Base-by-base conservation (phyloP, 169 alveolate genomes). In the Plasmodium relictum region DNA sequence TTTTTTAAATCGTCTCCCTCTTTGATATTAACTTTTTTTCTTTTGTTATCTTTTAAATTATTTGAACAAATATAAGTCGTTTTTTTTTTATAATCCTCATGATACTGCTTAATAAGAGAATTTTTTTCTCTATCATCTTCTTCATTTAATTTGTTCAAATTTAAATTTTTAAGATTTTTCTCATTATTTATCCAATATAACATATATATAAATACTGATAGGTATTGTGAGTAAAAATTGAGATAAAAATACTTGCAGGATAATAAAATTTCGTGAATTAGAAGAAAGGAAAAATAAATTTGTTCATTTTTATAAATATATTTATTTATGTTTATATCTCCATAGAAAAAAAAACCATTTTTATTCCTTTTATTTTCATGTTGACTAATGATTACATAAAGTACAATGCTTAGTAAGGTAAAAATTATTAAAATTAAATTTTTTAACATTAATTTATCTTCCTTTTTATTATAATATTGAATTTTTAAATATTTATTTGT, bases 281-380 rank as follows among this genome's bases (percentile, higher is more conserved):
- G 45, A 24, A 76, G 50, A 52, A 76, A 76, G 4, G 88, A n/a
- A 63, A 76, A 76, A 44, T 76, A 76, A 10, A 76, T 63, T 18
- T 76, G 88, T 54, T 76, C 88, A 24, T 56, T 62, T 76, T 63
- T 76, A 68, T 62, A 76, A 45, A 76, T 68, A 62, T 76, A 76
- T 52, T 76, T 76, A 8, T 50, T 62, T 37, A 76, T 66, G 50
- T 76, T 62, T 18, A 76, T 42, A 63, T 24, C 26, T 9, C 88
- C 76, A 14, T 76, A 76, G 18, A 76, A 62, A 63, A 76, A 52
- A 14, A 9, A 42, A 6, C 74, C 88, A 44, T 18, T 26, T 41
- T 8, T 62, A 50, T 63, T 63, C 54, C 54, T 76, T 16, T 68
- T 14, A 3, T 62, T 63, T 24, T 76, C 76, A 63, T 76, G 20